These are phyloP conservation scores for Phyllosticta citrichinensis DNA, from an alignment of 2,329 filamentous ascomycete species.

Conservation along the genomic window DNA sequence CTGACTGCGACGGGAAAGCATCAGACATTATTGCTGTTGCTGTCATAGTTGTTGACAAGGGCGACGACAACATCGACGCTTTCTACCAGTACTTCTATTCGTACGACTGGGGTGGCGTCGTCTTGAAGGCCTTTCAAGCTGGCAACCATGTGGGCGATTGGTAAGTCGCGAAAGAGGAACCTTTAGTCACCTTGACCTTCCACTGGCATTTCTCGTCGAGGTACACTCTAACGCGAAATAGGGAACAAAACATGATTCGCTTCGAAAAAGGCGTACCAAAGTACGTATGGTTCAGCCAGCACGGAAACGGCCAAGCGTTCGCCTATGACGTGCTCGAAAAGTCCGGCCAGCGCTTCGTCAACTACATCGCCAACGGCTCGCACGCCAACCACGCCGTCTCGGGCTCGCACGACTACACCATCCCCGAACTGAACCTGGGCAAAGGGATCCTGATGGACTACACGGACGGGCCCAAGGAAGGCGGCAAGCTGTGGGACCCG, in stretches of 20 bases:
- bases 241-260: constrained; percentile 59
- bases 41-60: constrained; percentile 50
- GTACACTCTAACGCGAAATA: constrained; percentile 14
- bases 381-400: constrained; percentile 55
- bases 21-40: constrained; percentile 39
- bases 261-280: constrained; percentile 47
- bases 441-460: constrained; percentile 40
- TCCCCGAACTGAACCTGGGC: constrained; percentile 50
- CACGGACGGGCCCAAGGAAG: constrained; percentile 46
- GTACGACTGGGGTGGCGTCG: constrained; percentile 45
- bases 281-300: constrained; percentile 54
- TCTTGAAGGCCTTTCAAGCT: constrained; percentile 39
- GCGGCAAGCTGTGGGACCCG: constrained; percentile 52
- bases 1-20: constrained; percentile 42
- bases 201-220: not conserved
- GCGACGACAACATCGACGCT: constrained; percentile 43
- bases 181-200: too few relatives aligned
- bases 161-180: constrained; percentile 18
- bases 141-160: constrained; percentile 56
- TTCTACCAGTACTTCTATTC: constrained; percentile 57
- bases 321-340: constrained; percentile 47
- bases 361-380: constrained; percentile 49
- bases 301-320: constrained; percentile 53
- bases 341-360: constrained; percentile 37
- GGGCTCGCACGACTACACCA: constrained; percentile 53